Base-by-base conservation (phyloP, 2,329 filamentous ascomycete species). In the Fusarium xylarioides region DNA sequence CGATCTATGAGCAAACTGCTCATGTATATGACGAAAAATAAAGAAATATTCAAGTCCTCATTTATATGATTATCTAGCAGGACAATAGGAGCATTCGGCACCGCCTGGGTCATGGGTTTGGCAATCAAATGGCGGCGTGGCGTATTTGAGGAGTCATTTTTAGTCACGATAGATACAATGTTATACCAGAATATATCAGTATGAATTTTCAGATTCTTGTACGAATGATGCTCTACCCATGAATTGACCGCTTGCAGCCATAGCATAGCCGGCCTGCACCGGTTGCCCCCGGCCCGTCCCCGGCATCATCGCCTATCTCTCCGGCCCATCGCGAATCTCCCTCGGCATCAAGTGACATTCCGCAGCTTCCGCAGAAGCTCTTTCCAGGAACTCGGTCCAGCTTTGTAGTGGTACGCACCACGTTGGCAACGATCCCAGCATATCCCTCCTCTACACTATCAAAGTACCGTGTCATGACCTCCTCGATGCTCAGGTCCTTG, bases 361-460 rank as follows among this genome's bases (percentile, higher is more conserved):
- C 89, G 80, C 94, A 97, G 14, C 95, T 80, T 38, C 87, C 86
- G 77, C 94, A 97, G 35, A 78, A 78, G 9, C 63, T 77, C n/a
- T 76, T 79, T 12, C 80, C 80, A 3, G 83, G 75, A 1, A 84
- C 80, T 32, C 89, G 83, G 50, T 91, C 85, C 44, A 98, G 86
- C 82, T 97, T 97, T 57, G 91, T 91, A n/a, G 93, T 92, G 38
- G 95, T 99, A 70, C 94, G 90, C 10, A 98, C 95, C 15, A 99
- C 96, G 80, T 99, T 99, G 37, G 95, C 92, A 74, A 99, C 95
- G 63, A 98, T 94, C 62, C 93, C 94, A 7, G 95, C 93, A 78
- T 97, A 98, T 66, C 92, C 92, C 73, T 90, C 89, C 80, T 97
- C 95, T 21, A 97, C 81, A 43, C 94, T 44, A 74, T 90, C 89